Evolutionary conservation across 2,329 filamentous ascomycete species (phyloP), one percentile per base, ranked within the genome.

Genomic region (Penicillium freii): DNA sequence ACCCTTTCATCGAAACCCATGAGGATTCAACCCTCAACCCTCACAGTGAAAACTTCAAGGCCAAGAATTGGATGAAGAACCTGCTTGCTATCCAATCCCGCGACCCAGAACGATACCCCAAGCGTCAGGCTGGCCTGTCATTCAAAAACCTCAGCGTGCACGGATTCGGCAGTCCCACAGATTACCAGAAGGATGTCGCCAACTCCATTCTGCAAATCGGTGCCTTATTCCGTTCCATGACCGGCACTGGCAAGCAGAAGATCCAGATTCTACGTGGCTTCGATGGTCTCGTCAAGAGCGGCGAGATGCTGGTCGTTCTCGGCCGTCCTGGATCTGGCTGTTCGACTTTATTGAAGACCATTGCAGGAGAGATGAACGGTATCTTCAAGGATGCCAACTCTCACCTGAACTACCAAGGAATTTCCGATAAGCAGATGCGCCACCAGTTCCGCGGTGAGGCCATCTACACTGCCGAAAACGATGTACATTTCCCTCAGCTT

Each of bases 341-440:
- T 74, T 91, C 89, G n/a, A 95, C 91, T 2, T 87, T 95, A 63
- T 79, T 96, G 62, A 95, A 95, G 80, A 91, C 90, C 0, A 83
- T 95, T 62, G 84, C 90, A 7, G 91, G 91, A 62, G 90, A 95
- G 74, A 90, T 89, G 59, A 88, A 92, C 63, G 91, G 91, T 61
- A 88, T 95, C 68, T 84, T 84, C 65, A 82, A 94, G 49, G 88
- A 91, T 51, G 76, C 87, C 1, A 75, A 79, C 8, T 88, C 90
- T 0, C 84, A 89, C 57, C 84, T 96, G 73, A 94, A 95, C 77
- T 96, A 95, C 71, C 89, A 94, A 63, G 77, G 76, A 65, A 74
- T 75, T 43, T 67, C 73, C 5, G 69, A 70, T 45, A 68, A 72
- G 57, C 62, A 91, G 69, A 93, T 94, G 89, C 85, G 89, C 75